phyloP scores from a whole-genome alignment of 2,329 filamentous ascomycete species.

The Colletotrichum navitas region DNA sequence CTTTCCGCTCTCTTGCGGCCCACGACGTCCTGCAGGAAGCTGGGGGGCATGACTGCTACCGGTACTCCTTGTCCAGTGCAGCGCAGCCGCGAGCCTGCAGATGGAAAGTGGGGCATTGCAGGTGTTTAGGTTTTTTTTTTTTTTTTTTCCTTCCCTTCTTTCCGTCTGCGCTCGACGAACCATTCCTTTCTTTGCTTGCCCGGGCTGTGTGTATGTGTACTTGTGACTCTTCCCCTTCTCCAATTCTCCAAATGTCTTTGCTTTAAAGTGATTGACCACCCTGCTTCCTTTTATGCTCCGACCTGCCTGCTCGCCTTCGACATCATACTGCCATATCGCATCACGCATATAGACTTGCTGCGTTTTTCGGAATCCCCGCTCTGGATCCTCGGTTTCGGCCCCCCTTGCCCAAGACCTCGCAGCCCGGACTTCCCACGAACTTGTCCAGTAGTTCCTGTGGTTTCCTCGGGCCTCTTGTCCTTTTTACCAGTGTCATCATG shows the following conservation, averaged over 20 bases:
- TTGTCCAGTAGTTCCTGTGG: not conserved
- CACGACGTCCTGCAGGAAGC: slow-evolving; percentile 28
- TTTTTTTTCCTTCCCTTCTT: not conserved
- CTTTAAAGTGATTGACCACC: slow-evolving; percentile 24
- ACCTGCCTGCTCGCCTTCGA: not conserved
- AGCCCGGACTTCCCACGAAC: not conserved
- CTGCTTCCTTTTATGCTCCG: not conserved
- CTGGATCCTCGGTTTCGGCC: not conserved
- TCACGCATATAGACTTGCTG: slow-evolving; percentile 2
- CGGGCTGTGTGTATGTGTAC: slow-evolving; percentile 18
- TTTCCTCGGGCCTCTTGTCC: not conserved
- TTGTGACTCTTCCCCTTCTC: slow-evolving; percentile 25
- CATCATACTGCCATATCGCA: not conserved
- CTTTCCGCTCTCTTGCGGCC: slow-evolving; percentile 4
- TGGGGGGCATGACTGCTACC: slow-evolving; percentile 40
- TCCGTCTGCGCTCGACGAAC: slow-evolving; percentile 33
- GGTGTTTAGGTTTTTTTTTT: slow-evolving; percentile 19
- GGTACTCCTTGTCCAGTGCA: slow-evolving; percentile 37
- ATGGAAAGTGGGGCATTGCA: slow-evolving; percentile 34
- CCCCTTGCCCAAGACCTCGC: not conserved
- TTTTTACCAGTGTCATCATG: slow-evolving; percentile 33
- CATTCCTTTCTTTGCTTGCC: slow-evolving; percentile 20
- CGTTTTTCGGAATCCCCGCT: slow-evolving; percentile 2
- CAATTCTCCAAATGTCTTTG: slow-evolving; percentile 25
- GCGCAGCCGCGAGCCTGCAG: slow-evolving; percentile 41